phyloP scores from a whole-genome alignment of 371 early-diverging fungal genomes.

The Saksenaea oblongispora region DNA sequence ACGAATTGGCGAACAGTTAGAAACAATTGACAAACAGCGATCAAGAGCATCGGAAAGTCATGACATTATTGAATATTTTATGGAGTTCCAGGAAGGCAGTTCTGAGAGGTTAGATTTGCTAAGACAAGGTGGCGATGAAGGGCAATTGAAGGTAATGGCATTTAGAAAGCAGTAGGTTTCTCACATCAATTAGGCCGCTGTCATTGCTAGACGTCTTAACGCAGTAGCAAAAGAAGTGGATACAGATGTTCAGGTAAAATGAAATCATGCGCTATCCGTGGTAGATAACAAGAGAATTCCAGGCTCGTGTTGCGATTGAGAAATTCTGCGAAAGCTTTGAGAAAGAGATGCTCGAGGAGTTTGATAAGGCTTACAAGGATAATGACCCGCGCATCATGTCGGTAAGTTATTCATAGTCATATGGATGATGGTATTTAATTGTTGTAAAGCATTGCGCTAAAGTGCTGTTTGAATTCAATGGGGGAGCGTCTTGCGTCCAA shows the following conservation, averaged over 20 bases:
- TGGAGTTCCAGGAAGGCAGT: constrained; percentile 83
- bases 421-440: neutral
- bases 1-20: constrained; percentile 95
- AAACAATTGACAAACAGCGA: constrained; percentile 90
- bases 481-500: constrained; percentile 92
- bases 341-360: constrained; percentile 81
- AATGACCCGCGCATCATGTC: constrained; percentile 67
- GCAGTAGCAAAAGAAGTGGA: constrained; percentile 90
- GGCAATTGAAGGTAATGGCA: constrained; percentile 74
- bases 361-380: constrained; percentile 83
- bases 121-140: constrained; percentile 75
- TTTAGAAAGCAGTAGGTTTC: neutral
- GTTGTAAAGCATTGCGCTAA: constrained; percentile 74
- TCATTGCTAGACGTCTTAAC: constrained; percentile 82
- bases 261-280: neutral
- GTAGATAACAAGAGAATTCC: neutral
- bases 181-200: constrained; percentile 66
- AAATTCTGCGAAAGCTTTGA: constrained; percentile 92
- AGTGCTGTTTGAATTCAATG: constrained; percentile 91
- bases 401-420: constrained; percentile 34
- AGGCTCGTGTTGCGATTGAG: constrained; percentile 83
- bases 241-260: constrained; percentile 68
- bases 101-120: constrained; percentile 76
- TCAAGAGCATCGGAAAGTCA: constrained; percentile 85
- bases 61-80: constrained; percentile 88